phyloP scores from a whole-genome alignment of 768 basidiomycete species.

The Mrakia frigida region DNA sequence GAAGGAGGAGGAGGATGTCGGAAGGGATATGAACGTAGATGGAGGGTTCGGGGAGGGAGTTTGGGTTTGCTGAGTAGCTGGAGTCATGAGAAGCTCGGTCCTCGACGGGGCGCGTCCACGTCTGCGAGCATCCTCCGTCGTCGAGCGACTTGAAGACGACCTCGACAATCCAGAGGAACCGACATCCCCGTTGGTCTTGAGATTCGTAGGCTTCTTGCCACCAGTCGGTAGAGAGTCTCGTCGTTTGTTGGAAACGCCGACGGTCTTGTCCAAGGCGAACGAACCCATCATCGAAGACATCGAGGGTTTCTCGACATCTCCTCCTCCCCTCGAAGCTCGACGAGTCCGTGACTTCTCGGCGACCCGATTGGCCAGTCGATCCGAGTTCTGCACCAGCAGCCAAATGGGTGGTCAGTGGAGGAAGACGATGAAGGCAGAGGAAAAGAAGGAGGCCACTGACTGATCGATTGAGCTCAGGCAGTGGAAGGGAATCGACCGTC shows the following conservation, averaged over 20 bases:
- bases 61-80: background rate
- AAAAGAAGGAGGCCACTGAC: background rate
- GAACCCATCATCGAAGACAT: background rate
- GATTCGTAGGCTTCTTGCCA: background rate
- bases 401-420: background rate
- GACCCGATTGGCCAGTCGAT: background rate
- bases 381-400: background rate
- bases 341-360: conserved; percentile 11
- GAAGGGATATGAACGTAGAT: too few species aligned
- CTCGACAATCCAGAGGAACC: background rate
- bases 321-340: conserved; percentile 2
- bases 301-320: background rate
- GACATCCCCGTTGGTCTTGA: background rate
- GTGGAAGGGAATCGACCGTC: background rate
- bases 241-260: background rate
- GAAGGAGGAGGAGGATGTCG: too few species aligned
- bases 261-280: background rate
- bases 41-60: background rate
- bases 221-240: background rate
- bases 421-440: background rate
- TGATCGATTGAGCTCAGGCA: background rate
- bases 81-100: background rate
- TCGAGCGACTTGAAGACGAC: background rate
- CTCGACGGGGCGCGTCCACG: background rate
- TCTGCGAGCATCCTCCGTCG: background rate